Percentiles rank a stretch among this genome's conserved stretches.
Conservation (phyloP, 148 eudicot genomes). For the Linanthus parryae region DNA sequence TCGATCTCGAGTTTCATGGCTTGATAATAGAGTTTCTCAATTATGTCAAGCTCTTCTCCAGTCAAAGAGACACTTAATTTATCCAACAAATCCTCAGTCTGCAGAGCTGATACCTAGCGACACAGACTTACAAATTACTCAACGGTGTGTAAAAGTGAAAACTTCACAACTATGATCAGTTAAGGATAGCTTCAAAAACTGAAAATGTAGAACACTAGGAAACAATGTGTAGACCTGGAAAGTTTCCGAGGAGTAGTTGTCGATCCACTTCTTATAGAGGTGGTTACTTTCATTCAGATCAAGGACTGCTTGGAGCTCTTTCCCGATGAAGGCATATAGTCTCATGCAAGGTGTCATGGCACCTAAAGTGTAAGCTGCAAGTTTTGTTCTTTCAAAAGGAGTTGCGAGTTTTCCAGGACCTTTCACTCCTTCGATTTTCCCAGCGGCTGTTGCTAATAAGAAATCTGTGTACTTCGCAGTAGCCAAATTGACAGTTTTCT, state of each 20-base stretch:
- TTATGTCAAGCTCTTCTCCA: conserved; percentile 79
- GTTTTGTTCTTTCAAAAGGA: conserved; percentile 89
- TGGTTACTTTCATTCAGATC: conserved; percentile 38
- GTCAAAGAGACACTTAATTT: conserved; percentile 81
- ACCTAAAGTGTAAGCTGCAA: conserved; percentile 89
- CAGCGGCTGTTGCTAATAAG: conserved; percentile 87
- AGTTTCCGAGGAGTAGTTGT: conserved; percentile 56
- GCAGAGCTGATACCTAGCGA: conserved; percentile 56
- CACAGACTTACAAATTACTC: conserved; percentile 14
- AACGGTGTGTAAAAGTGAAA: not conserved
- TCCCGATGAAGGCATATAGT: conserved; percentile 83
- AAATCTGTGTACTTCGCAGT: conserved; percentile 78
- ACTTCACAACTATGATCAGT: conserved; percentile 5
- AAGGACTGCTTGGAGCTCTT: conserved; percentile 58
- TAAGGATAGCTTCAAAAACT: not conserved
- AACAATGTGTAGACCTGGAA: conserved; percentile 98
- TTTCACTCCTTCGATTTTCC: conserved; percentile 84
- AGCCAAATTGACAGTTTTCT: conserved; percentile 49
- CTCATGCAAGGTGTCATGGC: conserved; percentile 98
- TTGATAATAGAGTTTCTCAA: conserved; percentile 88
- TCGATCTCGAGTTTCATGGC: conserved; percentile 87
- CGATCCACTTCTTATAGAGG: conserved; percentile 79
- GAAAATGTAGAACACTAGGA: conserved; percentile 12
- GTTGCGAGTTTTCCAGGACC: conserved; percentile 85
- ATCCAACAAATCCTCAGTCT: conserved; percentile 83